Evolutionary conservation across 108 stramenopile genomes (phyloP), one percentile per base, ranked within the genome.

Genomic region (Skeletonema potamos): DNA sequence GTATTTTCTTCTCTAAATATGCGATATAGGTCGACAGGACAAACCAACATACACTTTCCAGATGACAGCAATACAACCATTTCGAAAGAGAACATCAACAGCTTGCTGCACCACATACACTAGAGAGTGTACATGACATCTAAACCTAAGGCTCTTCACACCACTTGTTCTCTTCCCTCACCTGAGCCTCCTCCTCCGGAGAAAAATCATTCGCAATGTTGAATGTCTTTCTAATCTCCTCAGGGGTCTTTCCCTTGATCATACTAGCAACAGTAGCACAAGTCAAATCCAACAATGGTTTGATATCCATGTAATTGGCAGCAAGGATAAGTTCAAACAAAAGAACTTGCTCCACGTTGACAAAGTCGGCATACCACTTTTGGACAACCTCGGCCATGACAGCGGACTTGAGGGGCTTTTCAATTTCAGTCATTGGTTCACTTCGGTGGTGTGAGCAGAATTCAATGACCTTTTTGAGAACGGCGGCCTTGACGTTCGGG

Each of bases 91-190:
- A 44, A 41, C 39, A 44, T 34, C 43, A 44, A 44, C n/a, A 44
- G 43, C 43, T 44, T 17, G 43, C 43, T 18, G 17, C 17, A 34
- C 4, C 7, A 18, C 4, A 44, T 44, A 44, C 17, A 44, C 43
- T 17, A 4, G 17, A 18, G 4, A 17, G 43, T 44, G 43, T 2
- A 44, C 34, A 36, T 36, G 9, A n/a, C n/a, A n/a, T n/a, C n/a
- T 34, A 41, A 30, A 41, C 65, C 82, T 92, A 98, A n/a, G 99
- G 94, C 66, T 98, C 98, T 85, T 99, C 99, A 61, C 97, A 98
- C 99, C 99, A 99, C 84, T 99, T 99, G 90, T 99, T 99, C 89
- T 99, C 98, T 79, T 99, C 98, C 37, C 98, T 87, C 7, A 99
- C 98, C 82, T 97, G 98, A 17, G 97, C 97, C 89, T 99, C 99